These are phyloP conservation scores for Backusella tarrabulga DNA, from an alignment of 192 early-diverging fungal species.

Conservation along the genomic window DNA sequence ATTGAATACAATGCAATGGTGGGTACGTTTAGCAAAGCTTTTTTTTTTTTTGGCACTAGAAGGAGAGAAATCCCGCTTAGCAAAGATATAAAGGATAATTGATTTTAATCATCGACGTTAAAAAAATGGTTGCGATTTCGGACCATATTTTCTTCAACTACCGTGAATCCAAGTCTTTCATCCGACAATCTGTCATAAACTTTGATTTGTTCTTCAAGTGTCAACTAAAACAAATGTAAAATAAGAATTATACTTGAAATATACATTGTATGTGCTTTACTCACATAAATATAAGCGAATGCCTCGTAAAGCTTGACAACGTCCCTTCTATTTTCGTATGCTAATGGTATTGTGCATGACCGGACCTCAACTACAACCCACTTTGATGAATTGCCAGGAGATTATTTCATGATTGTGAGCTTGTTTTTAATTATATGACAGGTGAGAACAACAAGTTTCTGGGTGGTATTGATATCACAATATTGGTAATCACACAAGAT, in stretches of 20 bases:
- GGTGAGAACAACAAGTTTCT: background rate
- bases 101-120: background rate
- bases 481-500: conserved; percentile 1
- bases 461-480: background rate
- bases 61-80: too few species aligned
- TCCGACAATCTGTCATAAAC: background rate
- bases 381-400: background rate
- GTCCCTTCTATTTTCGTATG: background rate
- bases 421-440: background rate
- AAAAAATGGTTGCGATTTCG: background rate
- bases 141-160: background rate
- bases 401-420: conserved; percentile 4
- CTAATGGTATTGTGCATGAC: background rate
- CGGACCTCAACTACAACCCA: background rate
- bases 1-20: background rate
- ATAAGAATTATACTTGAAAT: conserved; percentile 2
- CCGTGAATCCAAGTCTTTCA: background rate
- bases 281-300: conserved; percentile 5
- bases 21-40: background rate
- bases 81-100: background rate
- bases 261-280: background rate
- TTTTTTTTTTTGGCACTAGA: too few species aligned
- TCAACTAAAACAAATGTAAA: conserved; percentile 1
- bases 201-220: background rate
- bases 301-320: background rate